Percentiles rank a stretch among this genome's conserved stretches.
phyloP scores from a whole-genome alignment of 1,284 basidiomycete species.

The Limonomyces culmigenus region DNA sequence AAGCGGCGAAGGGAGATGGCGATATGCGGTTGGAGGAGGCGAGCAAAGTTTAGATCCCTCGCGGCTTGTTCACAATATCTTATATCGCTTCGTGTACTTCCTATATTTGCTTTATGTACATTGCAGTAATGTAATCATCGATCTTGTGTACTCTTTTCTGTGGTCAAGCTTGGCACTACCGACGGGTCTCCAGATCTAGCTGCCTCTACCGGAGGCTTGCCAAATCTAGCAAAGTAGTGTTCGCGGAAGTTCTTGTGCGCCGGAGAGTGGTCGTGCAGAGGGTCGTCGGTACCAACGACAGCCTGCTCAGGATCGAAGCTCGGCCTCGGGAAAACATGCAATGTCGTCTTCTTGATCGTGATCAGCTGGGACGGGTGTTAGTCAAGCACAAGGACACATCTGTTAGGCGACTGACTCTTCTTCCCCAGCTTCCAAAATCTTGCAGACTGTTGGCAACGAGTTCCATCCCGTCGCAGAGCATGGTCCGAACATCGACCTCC shows the following conservation, averaged over 20 bases:
- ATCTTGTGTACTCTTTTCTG: too few relatives aligned
- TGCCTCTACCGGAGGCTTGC: too few relatives aligned
- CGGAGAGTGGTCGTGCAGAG: constrained; percentile 26
- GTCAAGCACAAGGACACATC: neutral
- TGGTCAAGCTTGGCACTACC: too few relatives aligned
- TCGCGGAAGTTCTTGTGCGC: constrained; percentile 67
- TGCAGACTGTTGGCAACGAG: constrained; percentile 82
- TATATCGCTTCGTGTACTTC: too few relatives aligned
- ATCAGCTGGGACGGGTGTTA: constrained; percentile 43
- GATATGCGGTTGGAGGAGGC: neutral
- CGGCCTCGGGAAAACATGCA: constrained; percentile 29
- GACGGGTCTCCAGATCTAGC: too few relatives aligned
- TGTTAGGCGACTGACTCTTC: constrained; percentile 43
- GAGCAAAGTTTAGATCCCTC: neutral
- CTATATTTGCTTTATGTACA: too few relatives aligned
- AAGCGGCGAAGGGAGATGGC: neutral
- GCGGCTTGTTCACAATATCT: too few relatives aligned
- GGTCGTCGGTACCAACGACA: constrained; percentile 9
- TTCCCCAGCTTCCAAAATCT: constrained; percentile 91
- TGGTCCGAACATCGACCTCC: constrained; percentile 62
- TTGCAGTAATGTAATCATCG: too few relatives aligned
- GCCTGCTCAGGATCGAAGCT: constrained; percentile 22
- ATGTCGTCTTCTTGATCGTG: constrained; percentile 66
- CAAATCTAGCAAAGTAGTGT: constrained; percentile 71
- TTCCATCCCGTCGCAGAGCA: constrained; percentile 76